Evolutionary conservation across 768 basidiomycete genomes (phyloP).

Genomic region (Termitomyces sp.): DNA sequence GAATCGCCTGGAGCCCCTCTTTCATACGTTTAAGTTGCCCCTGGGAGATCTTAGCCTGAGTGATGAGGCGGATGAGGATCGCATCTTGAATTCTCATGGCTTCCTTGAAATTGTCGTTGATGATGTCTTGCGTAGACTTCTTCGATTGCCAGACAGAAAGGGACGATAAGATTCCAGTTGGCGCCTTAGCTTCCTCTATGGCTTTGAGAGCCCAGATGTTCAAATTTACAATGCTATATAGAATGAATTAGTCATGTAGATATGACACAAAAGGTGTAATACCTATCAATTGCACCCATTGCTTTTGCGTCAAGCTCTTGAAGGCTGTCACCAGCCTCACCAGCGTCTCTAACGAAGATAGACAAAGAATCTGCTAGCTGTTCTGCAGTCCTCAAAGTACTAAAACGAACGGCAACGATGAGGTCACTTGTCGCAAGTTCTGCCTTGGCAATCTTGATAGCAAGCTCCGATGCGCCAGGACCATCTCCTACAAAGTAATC

Average conservation of each 20-base stretch:
- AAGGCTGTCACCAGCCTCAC: constrained; percentile 34
- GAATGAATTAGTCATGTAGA: neutral
- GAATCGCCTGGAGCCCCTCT: constrained; percentile 30
- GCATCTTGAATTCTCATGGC: constrained; percentile 38
- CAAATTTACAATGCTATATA: constrained; percentile 37
- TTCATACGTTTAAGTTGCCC: constrained; percentile 41
- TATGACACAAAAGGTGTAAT: constrained; percentile 6
- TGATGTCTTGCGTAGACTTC: constrained; percentile 17
- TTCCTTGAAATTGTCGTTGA: constrained; percentile 18
- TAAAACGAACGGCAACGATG: constrained; percentile 38
- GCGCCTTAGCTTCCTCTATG: constrained; percentile 24
- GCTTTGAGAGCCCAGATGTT: constrained; percentile 42
- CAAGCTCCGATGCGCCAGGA: constrained; percentile 37
- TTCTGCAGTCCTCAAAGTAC: constrained; percentile 37
- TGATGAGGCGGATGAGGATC: constrained; percentile 32
- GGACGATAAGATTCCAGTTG: constrained; percentile 1
- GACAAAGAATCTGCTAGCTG: constrained; percentile 31
- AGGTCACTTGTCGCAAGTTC: constrained; percentile 51
- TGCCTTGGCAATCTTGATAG: constrained; percentile 42
- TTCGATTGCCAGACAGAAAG: constrained; percentile 2
- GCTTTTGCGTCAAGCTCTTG: constrained; percentile 41
- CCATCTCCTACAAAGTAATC: constrained; percentile 37
- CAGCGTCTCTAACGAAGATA: constrained; percentile 36
- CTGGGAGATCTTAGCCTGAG: constrained; percentile 36
- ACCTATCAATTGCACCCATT: constrained; percentile 48